Base-by-base conservation (phyloP, 345 rosid species). In the Rhizophora mangle region DNA sequence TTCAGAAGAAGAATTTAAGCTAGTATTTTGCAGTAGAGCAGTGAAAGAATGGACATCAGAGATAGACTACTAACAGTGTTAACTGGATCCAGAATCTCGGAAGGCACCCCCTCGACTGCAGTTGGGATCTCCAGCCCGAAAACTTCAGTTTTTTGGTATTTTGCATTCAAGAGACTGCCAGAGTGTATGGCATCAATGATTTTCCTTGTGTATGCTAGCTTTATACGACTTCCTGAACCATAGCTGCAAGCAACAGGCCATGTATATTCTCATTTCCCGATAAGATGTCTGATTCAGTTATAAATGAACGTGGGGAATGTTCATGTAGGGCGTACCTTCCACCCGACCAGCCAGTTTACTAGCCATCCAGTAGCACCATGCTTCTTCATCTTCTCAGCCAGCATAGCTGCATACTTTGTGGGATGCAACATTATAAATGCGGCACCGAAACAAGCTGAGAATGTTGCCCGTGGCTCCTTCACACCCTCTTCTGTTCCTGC, bases 351-450 rank as follows among this genome's bases (percentile, higher is more conserved):
- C 97, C 96, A 15, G 97, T 95, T 95, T 63, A 95, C 92, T 0
- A 95, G 97, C 97, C 99, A 95, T 16, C 90, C 96, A 1, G 97
- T 90, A 22, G 97, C 92, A n/a, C 99, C 99, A 68, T 92, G 96
- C 71, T 83, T 80, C 84, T 87, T 82, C 97, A 95, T 95, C 82
- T 95, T 95, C 76, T 95, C 96, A 15, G 97, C 90, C 63, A 92
- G 82, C 99, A 95, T 92, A 65, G 96, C 93, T 4, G 97, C 99
- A 67, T 95, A 92, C 83, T 84, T 95, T n/a, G 99, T 95, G 0
- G 99, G 99, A 68, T 90, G 99, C 83, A 95, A 24, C 97, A 95
- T 95, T 66, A 92, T 90, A 74, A 95, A 95, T 62, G 99, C 97
- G 39, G 97, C 97, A 47, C 99, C 99, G 26, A 95, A 95, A 78